Percentiles rank a stretch among this genome's conserved stretches.
These are phyloP conservation scores for Daldinia sp. DNA, from an alignment of 2,329 filamentous ascomycete species.

Conservation along the genomic window DNA sequence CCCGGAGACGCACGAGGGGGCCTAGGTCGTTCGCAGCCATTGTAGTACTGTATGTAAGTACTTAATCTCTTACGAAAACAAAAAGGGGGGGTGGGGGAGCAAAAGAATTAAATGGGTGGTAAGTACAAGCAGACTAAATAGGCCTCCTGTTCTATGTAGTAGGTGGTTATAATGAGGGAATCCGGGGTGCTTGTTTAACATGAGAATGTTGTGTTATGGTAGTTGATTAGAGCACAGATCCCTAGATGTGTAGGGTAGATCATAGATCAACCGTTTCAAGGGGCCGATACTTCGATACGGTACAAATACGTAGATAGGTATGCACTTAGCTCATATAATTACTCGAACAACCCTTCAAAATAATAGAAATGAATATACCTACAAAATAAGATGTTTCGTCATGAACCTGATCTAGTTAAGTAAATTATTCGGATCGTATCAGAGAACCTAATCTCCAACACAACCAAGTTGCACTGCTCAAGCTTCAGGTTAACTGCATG, in stretches of 20 bases:
- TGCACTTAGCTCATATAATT: background rate
- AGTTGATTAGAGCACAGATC: constrained; percentile 26
- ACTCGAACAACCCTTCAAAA: background rate
- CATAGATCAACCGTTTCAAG: constrained; percentile 3
- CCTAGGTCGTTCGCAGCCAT: constrained; percentile 51
- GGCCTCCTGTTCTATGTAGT: no score
- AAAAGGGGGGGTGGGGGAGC: no score
- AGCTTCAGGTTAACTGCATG: constrained; percentile 26
- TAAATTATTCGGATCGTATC: no score
- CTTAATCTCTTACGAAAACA: no score
- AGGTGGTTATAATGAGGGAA: no score
- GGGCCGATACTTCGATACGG: constrained; percentile 1
- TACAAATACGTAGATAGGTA: background rate
- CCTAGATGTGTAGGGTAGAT: background rate
- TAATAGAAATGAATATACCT: background rate
- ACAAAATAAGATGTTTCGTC: background rate
- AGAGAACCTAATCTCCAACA: background rate
- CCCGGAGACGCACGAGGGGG: constrained; percentile 66
- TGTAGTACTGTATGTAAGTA: background rate
- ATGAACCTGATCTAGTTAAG: no score
- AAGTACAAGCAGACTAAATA: no score
- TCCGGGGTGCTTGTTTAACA: background rate
- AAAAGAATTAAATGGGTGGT: no score
- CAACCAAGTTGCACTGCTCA: constrained; percentile 10
- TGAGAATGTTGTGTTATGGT: background rate